Evolutionary conservation across 2,329 filamentous ascomycete species (phyloP).

Genomic region (Ophiocordyceps camponoti-leonardi): DNA sequence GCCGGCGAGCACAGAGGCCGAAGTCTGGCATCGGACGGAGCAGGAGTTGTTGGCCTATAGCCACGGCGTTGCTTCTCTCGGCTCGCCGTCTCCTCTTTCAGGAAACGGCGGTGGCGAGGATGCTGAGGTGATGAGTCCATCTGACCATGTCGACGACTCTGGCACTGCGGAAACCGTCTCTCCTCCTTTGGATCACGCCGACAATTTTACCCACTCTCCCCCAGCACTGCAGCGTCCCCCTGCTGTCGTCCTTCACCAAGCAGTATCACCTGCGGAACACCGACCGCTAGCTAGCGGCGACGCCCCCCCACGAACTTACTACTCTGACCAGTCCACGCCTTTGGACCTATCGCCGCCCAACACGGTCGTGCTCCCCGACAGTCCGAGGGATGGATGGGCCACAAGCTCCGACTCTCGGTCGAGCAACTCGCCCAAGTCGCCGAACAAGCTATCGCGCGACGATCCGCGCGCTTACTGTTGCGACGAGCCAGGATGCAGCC

Average conservation of each 20-base stretch:
- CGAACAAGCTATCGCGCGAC: slow-evolving; percentile 8
- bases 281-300: background rate
- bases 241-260: background rate
- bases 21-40: slow-evolving; percentile 19
- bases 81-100: background rate
- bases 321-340: slow-evolving; percentile 25
- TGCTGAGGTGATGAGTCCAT: background rate
- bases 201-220: background rate
- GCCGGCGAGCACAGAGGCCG: slow-evolving; percentile 22
- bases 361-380: slow-evolving; percentile 29
- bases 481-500: slow-evolving; percentile 19
- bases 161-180: background rate
- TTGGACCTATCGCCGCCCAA: slow-evolving; percentile 23
- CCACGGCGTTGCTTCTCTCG: background rate
- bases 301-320: slow-evolving; percentile 11
- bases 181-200: background rate
- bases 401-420: slow-evolving; percentile 18
- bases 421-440: slow-evolving; percentile 17
- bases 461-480: slow-evolving; percentile 14
- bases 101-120: background rate
- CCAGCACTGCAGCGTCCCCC: background rate
- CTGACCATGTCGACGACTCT: background rate
- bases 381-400: slow-evolving; percentile 21
- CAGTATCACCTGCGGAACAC: background rate
- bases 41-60: slow-evolving; percentile 12